Base-by-base conservation (phyloP, 1,284 basidiomycete genomes). In the Naganishia sp. region DNA sequence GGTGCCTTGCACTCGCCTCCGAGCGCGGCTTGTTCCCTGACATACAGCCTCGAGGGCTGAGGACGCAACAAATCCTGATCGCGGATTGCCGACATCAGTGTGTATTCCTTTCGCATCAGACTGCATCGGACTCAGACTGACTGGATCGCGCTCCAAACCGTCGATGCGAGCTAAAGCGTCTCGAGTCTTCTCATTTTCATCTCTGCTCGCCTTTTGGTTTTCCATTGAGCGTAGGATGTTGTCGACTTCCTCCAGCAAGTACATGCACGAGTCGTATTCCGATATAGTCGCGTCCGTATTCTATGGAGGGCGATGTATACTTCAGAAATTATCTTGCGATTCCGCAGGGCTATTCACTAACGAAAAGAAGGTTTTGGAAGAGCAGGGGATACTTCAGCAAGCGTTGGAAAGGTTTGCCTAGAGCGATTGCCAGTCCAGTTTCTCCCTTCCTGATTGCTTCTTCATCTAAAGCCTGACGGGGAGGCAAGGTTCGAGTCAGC, bases 191-290 rank as follows among this genome's bases (percentile, higher is more conserved):
- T 97, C 93, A 42, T 95, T 85, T 77, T 96, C 94, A 78, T 98
- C 95, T 78, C 90, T 91, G 75, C 90, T 89, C 60, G 93, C 90
- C 84, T 98, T 98, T 80, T 98, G 93, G 75, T 97, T 94, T 79
- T 99, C 95, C 68, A 99, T 97, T 65, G 89, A 91, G 55, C 94
- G 86, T 49, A 99, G 94, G 71, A 98, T 94, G 15, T 86, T 87
- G 81, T 99, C 94, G 16, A 99, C 92, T 77, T 97, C 94, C 28
- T 94, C 92, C 0, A 97, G 94, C 92, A 98, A 95, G 74, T 89
- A 88, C 48, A 97, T 82, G 4, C 94, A 96, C 73, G 89, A 91
- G 76, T 99, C 95, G 75, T 97, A 99, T 81, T 99, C 95, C 75
- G 89, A 93, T 1, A 94, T 94, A 70, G 92, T 94, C 0, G 95